Conservation (phyloP, 2,329 filamentous ascomycete genomes). For the Aspergillus bombycis region DNA sequence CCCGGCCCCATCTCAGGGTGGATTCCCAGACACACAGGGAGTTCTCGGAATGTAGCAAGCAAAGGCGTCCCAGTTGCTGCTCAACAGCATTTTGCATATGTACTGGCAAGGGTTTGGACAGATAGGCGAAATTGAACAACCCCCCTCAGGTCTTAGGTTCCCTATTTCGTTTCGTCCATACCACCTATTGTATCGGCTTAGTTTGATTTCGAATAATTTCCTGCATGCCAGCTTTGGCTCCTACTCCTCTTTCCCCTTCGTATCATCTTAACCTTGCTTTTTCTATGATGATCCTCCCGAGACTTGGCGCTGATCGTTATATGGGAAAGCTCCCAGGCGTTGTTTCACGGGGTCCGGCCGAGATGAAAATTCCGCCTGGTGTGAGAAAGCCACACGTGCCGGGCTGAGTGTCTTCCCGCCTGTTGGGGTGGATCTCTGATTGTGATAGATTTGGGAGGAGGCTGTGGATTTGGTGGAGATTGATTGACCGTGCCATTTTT, state of each 20-base stretch:
- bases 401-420: background rate
- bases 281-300: background rate
- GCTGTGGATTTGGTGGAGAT: background rate
- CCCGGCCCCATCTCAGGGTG: background rate
- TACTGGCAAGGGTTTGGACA: background rate
- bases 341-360: background rate
- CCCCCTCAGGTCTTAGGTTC: background rate
- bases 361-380: background rate
- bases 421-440: background rate
- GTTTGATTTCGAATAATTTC: background rate
- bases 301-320: slow-evolving; percentile 2
- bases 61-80: background rate
- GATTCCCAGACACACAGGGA: background rate
- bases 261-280: background rate
- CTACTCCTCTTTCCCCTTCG: background rate
- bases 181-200: background rate
- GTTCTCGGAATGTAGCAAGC: background rate
- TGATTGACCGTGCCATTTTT: background rate
- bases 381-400: background rate
- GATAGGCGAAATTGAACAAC: background rate
- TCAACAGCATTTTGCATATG: background rate
- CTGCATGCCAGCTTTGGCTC: background rate
- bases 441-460: background rate
- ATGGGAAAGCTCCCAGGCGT: background rate
- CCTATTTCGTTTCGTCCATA: background rate